A percentile compares a stretch with the other conserved stretches of the same genome.
Conservation (phyloP, 2,329 filamentous ascomycete species). For the Dryadomyces quercivorus region DNA sequence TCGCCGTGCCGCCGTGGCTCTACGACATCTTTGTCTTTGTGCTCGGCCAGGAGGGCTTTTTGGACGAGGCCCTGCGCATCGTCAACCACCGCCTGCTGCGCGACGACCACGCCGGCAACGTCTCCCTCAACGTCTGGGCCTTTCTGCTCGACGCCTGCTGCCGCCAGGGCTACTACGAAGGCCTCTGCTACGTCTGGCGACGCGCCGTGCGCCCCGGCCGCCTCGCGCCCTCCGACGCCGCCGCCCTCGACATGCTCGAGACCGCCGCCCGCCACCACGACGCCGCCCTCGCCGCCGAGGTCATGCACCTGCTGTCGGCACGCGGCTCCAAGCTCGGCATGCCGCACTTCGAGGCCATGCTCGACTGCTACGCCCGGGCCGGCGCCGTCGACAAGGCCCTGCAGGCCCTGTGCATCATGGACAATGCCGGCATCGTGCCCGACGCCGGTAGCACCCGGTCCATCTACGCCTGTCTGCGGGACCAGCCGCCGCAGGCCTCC, state of each 20-base stretch:
- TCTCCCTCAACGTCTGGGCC: constrained; percentile 47
- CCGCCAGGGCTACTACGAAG: constrained; percentile 47
- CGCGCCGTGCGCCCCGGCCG: constrained; percentile 32
- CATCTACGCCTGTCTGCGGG: constrained; percentile 42
- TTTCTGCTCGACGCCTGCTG: constrained; percentile 68
- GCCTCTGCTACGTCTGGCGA: constrained; percentile 61
- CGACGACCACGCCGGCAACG: constrained; percentile 26
- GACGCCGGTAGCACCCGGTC: constrained; percentile 49
- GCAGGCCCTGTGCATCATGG: constrained; percentile 62
- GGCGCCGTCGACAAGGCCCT: constrained; percentile 55
- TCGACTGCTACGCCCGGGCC: constrained; percentile 53
- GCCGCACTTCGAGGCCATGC: constrained; percentile 69
- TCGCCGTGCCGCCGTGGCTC: constrained; percentile 54
- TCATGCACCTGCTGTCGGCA: constrained; percentile 52
- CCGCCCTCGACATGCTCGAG: constrained; percentile 47
- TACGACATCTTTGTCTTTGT: constrained; percentile 66
- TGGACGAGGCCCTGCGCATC: constrained; percentile 64
- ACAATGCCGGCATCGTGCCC: constrained; percentile 44
- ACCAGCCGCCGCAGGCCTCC: neutral
- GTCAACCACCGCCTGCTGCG: constrained; percentile 40
- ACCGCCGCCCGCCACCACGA: constrained; percentile 61
- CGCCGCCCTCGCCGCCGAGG: constrained; percentile 54
- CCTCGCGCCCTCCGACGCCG: constrained; percentile 33
- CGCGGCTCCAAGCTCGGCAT: constrained; percentile 44
- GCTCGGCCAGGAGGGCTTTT: constrained; percentile 58